Percentiles rank a stretch among this genome's conserved stretches.
phyloP scores from a whole-genome alignment of 108 stramenopile genomes.

The Nannochloropsis gaditana region DNA sequence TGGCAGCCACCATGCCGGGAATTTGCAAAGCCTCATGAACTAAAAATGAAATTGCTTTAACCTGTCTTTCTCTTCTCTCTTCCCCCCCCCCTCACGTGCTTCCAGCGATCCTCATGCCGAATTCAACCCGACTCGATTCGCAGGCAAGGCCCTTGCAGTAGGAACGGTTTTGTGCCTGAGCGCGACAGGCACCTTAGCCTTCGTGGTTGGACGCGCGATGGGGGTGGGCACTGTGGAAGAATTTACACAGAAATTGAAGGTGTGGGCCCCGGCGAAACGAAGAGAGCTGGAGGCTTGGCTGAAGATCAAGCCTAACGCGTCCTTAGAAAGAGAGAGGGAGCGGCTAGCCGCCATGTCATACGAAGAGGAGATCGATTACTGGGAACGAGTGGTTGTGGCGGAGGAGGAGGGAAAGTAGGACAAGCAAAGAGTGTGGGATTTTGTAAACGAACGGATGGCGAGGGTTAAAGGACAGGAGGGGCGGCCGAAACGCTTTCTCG shows the following conservation, averaged over 20 bases:
- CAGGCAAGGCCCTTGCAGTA: slow-evolving; percentile 6
- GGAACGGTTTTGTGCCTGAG: not conserved
- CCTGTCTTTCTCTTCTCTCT: not conserved
- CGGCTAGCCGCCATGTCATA: not conserved
- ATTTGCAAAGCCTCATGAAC: not conserved
- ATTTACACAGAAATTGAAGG: not conserved
- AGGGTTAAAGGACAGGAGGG: not conserved
- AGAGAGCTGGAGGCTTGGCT: slow-evolving; percentile 1
- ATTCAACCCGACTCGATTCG: not conserved
- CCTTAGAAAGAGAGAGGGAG: not conserved
- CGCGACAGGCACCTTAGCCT: not conserved
- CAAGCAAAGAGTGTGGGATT: not conserved
- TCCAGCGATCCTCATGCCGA: not conserved
- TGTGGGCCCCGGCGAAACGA: not conserved
- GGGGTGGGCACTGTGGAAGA: not conserved
- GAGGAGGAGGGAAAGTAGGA: not conserved
- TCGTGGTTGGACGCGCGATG: not conserved
- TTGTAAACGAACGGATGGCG: not conserved
- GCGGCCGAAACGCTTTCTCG: not conserved
- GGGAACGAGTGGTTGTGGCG: not conserved
- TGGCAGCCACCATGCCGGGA: not conserved
- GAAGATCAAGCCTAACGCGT: not conserved
- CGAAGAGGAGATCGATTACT: not conserved
- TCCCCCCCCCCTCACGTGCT: not conserved
- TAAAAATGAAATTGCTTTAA: not conserved